Evolutionary conservation across 139 green algal genomes (phyloP).

Genomic region (Edaphochlamys debaryana): DNA sequence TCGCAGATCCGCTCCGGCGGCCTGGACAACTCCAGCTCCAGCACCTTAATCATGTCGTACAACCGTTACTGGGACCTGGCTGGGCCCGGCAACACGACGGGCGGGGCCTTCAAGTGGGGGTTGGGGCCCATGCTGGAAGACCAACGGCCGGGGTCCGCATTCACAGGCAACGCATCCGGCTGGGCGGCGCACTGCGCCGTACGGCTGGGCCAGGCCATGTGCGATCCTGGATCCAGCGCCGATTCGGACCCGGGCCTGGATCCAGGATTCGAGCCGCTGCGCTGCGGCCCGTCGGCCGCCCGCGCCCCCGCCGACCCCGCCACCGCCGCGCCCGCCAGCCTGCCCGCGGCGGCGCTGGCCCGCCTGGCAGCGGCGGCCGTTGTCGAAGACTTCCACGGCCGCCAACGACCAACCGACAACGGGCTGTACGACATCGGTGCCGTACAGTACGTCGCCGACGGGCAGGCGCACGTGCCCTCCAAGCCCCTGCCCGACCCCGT

Average conservation of each 20-base stretch:
- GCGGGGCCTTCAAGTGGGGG: neutral
- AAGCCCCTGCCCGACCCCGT: neutral
- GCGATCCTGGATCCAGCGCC: neutral
- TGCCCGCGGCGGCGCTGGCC: neutral
- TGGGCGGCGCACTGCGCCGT: neutral
- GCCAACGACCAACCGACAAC: neutral
- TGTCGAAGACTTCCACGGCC: slow-evolving; percentile 2
- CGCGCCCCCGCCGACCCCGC: too few species aligned
- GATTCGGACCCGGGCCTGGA: neutral
- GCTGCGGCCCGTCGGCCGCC: too few species aligned
- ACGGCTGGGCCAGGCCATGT: neutral
- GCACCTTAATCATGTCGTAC: too few species aligned
- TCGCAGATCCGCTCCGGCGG: too few species aligned
- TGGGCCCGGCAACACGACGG: too few species aligned
- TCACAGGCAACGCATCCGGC: neutral
- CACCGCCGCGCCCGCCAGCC: neutral
- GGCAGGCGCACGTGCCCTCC: neutral
- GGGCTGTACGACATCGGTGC: neutral
- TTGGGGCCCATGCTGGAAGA: slow-evolving; percentile 17
- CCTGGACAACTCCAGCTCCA: too few species aligned
- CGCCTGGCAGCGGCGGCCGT: neutral
- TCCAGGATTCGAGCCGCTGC: neutral
- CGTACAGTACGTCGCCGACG: neutral
- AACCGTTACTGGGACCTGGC: too few species aligned
- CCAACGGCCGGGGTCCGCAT: neutral